phyloP scores from a whole-genome alignment of 2,329 filamentous ascomycete genomes.

The Purpureocillium lavendulum region DNA sequence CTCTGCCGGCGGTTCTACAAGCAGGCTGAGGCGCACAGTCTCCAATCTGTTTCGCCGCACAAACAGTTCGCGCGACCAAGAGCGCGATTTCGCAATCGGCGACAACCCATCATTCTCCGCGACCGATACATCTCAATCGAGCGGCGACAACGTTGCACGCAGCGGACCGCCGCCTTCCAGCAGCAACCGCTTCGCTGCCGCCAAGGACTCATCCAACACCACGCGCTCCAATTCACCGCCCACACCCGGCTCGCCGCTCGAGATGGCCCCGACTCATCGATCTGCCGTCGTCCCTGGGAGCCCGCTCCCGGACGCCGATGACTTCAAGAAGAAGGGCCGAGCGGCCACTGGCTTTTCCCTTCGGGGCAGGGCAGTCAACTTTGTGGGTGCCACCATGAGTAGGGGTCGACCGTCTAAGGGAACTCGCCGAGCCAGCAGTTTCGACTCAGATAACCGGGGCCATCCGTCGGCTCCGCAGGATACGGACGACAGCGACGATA shows the following conservation, averaged over 20 bases:
- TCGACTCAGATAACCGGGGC: constrained; percentile 29
- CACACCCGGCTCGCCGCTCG: constrained; percentile 37
- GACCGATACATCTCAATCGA: constrained; percentile 13
- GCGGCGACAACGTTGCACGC: constrained; percentile 14
- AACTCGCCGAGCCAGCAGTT: constrained; percentile 37
- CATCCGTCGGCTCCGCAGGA: constrained; percentile 11
- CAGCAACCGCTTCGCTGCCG: constrained; percentile 33
- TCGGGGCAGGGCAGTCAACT: constrained; percentile 39
- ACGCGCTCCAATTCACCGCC: constrained; percentile 42
- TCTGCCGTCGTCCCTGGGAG: constrained; percentile 13
- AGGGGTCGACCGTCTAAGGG: constrained; percentile 14
- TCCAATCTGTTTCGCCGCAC: constrained; percentile 39
- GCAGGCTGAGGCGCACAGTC: constrained; percentile 40
- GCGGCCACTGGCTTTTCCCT: constrained; percentile 42
- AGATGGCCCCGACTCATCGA: constrained; percentile 25
- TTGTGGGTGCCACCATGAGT: constrained; percentile 24
- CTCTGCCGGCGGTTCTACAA: constrained; percentile 32
- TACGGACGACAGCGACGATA: constrained; percentile 13
- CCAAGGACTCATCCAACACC: constrained; percentile 35
- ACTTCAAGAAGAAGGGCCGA: constrained; percentile 43
- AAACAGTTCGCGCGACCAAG: constrained; percentile 22
- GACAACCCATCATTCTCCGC: constrained; percentile 11
- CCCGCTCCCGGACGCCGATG: constrained; percentile 31
- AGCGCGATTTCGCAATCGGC: constrained; percentile 9
- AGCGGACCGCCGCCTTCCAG: constrained; percentile 18